Percentiles rank a stretch among this genome's conserved stretches.
phyloP scores from a whole-genome alignment of 768 basidiomycete genomes.

The Boletellus ananiceps region DNA sequence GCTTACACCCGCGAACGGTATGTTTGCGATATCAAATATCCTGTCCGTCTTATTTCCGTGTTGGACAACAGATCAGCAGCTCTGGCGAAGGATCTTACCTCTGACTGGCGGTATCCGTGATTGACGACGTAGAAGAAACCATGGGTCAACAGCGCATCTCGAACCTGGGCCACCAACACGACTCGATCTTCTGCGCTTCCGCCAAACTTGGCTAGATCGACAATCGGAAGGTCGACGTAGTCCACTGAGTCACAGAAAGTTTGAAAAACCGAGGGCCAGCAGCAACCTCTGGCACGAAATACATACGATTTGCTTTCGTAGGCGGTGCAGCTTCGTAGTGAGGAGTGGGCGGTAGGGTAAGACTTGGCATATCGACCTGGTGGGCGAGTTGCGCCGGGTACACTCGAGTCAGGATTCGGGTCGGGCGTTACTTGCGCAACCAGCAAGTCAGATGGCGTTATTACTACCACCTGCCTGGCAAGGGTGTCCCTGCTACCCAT shows the following conservation, averaged over 20 bases:
- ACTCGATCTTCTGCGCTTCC: constrained; percentile 35
- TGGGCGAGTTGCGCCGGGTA: too few relatives aligned
- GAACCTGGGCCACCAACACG: constrained; percentile 37
- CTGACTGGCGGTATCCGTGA: constrained; percentile 36
- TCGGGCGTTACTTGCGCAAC: too few relatives aligned
- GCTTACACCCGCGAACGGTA: constrained; percentile 39
- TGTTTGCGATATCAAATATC: constrained; percentile 47
- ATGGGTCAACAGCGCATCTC: constrained; percentile 42
- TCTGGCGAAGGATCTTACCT: constrained; percentile 19
- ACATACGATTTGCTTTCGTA: constrained; percentile 35
- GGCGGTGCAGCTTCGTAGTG: constrained; percentile 34
- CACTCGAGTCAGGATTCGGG: too few relatives aligned
- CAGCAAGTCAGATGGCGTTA: too few relatives aligned
- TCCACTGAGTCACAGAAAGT: constrained; percentile 34
- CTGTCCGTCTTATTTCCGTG: constrained; percentile 37
- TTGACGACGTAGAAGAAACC: constrained; percentile 42
- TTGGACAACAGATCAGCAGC: constrained; percentile 21
- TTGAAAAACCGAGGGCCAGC: neutral
- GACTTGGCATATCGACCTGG: constrained; percentile 26
- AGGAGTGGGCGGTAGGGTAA: constrained; percentile 31
- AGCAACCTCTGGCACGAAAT: too few relatives aligned
- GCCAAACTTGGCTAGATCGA: constrained; percentile 43
- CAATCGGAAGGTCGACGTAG: constrained; percentile 48
- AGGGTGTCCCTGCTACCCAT: too few relatives aligned
- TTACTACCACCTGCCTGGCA: too few relatives aligned